A percentile compares a stretch with the other conserved stretches of the same genome.
Evolutionary conservation across 345 rosid genomes (phyloP).

Genomic region (Hypericum perforatum): DNA sequence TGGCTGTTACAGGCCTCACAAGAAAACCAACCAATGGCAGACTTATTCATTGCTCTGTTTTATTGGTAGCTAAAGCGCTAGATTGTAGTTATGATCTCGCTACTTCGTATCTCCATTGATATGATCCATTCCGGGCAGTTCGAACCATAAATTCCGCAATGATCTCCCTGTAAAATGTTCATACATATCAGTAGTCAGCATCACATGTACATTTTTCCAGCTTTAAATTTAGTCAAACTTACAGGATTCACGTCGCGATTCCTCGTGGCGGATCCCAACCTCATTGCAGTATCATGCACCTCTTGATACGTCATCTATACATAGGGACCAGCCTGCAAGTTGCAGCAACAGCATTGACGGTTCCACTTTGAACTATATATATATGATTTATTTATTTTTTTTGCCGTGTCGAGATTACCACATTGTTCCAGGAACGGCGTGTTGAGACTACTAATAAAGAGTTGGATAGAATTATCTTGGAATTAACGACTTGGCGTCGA

Average conservation of each 20-base stretch:
- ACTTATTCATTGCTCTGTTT: too few relatives aligned
- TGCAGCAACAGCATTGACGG: too few relatives aligned
- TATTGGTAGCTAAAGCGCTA: not conserved
- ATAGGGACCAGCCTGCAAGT: slow-evolving; percentile 58
- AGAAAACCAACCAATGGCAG: not conserved
- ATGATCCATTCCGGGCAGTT: slow-evolving; percentile 84
- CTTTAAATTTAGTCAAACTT: slow-evolving; percentile 18
- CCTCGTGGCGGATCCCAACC: slow-evolving; percentile 67
- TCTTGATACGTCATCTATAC: slow-evolving; percentile 72
- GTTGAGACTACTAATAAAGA: too few relatives aligned
- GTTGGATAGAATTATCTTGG: slow-evolving; percentile 38
- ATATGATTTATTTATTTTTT: too few relatives aligned
- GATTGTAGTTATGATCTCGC: not conserved
- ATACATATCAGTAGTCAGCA: too few relatives aligned
- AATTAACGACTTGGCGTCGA: slow-evolving; percentile 45
- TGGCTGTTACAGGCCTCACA: slow-evolving; percentile 79
- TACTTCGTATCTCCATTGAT: slow-evolving; percentile 59
- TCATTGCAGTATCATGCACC: slow-evolving; percentile 49
- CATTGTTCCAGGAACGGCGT: too few relatives aligned
- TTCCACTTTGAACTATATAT: too few relatives aligned
- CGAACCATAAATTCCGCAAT: slow-evolving; percentile 79
- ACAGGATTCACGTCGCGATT: slow-evolving; percentile 62
- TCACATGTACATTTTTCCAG: too few relatives aligned
- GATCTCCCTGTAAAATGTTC: slow-evolving; percentile 42
- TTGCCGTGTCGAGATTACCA: too few relatives aligned